Evolutionary conservation across 2,329 filamentous ascomycete genomes (phyloP).

Genomic region (Grosmannia huntii): DNA sequence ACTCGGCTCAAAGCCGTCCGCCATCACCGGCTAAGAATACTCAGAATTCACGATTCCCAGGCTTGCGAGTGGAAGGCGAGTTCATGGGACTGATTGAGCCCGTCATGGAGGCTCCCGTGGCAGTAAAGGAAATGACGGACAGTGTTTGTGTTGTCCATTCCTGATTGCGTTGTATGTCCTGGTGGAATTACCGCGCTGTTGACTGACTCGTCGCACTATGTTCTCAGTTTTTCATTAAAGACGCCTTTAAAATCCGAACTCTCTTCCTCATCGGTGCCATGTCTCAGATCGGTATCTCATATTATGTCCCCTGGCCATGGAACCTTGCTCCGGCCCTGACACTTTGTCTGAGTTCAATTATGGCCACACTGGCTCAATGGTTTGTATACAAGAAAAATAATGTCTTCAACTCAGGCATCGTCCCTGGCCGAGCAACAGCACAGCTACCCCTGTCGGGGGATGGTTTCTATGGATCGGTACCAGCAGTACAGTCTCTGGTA

Average conservation of each 20-base stretch:
- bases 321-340: constrained; percentile 20
- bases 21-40: neutral
- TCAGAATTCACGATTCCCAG: neutral
- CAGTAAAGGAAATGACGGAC: neutral
- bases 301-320: constrained; percentile 21
- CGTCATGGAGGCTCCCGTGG: neutral
- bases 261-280: constrained; percentile 22
- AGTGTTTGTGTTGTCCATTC: neutral
- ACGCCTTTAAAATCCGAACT: constrained; percentile 21
- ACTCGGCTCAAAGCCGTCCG: neutral
- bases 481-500: constrained; percentile 3
- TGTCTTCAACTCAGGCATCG: constrained; percentile 14
- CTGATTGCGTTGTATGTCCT: neutral
- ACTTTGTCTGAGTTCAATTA: constrained; percentile 19
- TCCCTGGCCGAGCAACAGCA: constrained; percentile 22
- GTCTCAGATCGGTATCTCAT: constrained; percentile 21
- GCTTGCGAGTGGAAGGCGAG: neutral
- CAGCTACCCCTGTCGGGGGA: constrained; percentile 16
- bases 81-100: neutral
- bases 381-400: constrained; percentile 11
- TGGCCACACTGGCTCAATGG: constrained; percentile 18
- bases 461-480: neutral
- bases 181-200: neutral
- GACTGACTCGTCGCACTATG: neutral
- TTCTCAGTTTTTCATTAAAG: constrained; percentile 18